Evolutionary conservation across 805 yeast species (phyloP).

Genomic region (Starmera pachycereana): DNA sequence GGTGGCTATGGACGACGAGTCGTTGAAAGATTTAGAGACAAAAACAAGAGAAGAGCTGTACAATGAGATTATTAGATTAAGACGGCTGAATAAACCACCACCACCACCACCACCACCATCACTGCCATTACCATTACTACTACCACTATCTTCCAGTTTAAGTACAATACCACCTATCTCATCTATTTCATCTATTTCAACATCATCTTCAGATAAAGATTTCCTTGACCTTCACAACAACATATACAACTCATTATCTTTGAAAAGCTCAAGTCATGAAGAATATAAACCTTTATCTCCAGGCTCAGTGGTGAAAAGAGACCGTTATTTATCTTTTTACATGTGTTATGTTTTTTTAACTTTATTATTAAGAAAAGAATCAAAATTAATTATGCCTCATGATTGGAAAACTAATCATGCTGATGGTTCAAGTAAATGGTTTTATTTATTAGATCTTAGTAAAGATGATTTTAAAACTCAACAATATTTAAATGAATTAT

Average conservation of each 20-base stretch:
- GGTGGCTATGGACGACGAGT: not conserved
- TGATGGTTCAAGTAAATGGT: slow-evolving; percentile 14
- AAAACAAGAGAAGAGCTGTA: not conserved
- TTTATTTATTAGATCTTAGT: slow-evolving; percentile 6
- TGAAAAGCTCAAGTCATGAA: slow-evolving; percentile 12
- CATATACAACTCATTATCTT: slow-evolving; percentile 6
- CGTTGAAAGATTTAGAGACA: not conserved
- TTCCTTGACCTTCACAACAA: slow-evolving; percentile 8
- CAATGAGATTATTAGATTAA: not conserved
- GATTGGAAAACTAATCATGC: slow-evolving; percentile 7
- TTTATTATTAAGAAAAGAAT: slow-evolving; percentile 3
- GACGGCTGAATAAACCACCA: not conserved
- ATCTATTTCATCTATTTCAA: not conserved
- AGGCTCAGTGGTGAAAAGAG: slow-evolving; percentile 8
- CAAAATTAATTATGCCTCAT: slow-evolving; percentile 2
- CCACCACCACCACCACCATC: not conserved
- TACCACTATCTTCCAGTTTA: not conserved
- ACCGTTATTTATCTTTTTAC: slow-evolving; percentile 12
- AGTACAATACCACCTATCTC: no score
- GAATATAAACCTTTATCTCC: slow-evolving; percentile 13
- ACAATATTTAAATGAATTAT: no score
- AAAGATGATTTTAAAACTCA: slow-evolving; percentile 2
- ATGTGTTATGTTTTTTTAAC: slow-evolving; percentile 6
- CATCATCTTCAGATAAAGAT: not conserved
- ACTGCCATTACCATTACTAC: no score